Percentiles rank a stretch among this genome's conserved stretches.
These are phyloP conservation scores for Lentinula sp. DNA, from an alignment of 768 basidiomycete species.

Conservation along the genomic window DNA sequence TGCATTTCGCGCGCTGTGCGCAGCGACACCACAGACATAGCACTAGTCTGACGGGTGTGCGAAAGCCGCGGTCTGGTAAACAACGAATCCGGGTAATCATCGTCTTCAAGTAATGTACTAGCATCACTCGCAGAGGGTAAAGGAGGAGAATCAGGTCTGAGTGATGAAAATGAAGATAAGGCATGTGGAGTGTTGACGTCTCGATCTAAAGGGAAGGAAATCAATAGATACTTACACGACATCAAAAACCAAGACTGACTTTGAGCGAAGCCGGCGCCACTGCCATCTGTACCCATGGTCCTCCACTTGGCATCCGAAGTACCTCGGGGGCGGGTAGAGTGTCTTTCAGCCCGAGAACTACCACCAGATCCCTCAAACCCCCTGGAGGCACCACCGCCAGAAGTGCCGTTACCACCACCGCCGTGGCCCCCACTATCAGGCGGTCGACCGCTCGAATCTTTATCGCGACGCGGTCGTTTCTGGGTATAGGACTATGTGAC, in stretches of 20 bases:
- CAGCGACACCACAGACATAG: constrained; percentile 30
- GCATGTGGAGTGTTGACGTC: background rate
- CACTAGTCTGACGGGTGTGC: constrained; percentile 30
- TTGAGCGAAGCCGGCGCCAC: constrained; percentile 6
- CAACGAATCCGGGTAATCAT: constrained; percentile 12
- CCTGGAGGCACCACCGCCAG: constrained; percentile 12
- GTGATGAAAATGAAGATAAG: background rate
- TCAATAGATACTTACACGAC: background rate
- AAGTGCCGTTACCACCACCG: constrained; percentile 31
- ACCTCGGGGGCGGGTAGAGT: constrained; percentile 52
- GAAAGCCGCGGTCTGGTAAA: constrained; percentile 14
- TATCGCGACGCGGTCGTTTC: constrained; percentile 57
- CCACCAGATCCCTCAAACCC: constrained; percentile 25
- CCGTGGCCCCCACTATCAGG: constrained; percentile 22
- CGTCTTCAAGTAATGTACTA: background rate
- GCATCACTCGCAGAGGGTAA: background rate
- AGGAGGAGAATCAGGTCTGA: background rate
- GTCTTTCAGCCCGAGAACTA: constrained; percentile 24
- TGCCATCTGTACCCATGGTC: constrained; percentile 11
- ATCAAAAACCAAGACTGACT: constrained; percentile 4
- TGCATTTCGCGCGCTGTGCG: constrained; percentile 42
- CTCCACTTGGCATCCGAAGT: constrained; percentile 66
- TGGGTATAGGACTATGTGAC: constrained; percentile 66
- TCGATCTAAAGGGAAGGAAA: background rate
- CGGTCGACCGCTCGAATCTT: constrained; percentile 31